Conservation (phyloP, 805 yeast genomes). For the Schizosaccharomyces cryophilus region DNA sequence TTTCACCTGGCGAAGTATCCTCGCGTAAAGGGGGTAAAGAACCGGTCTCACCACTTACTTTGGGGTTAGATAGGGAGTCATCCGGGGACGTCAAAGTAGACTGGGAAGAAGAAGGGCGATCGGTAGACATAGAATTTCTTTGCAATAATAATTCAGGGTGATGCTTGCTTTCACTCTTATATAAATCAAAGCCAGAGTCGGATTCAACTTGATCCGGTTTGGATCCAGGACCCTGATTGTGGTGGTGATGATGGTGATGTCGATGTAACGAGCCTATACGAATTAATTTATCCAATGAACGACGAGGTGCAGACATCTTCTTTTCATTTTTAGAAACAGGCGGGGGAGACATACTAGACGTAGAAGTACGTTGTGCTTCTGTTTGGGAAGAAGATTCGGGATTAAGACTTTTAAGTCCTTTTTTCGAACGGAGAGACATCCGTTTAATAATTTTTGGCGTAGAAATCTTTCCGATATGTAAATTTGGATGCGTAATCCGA, state of each 20-base stretch:
- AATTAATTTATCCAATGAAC: neutral
- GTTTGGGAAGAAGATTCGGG: no score
- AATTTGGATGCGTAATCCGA: neutral
- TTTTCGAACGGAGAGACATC: neutral
- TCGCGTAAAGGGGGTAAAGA: neutral
- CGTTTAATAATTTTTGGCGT: neutral
- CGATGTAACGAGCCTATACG: neutral
- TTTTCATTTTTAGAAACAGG: neutral
- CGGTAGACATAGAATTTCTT: neutral
- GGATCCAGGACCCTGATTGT: neutral
- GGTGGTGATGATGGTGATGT: neutral
- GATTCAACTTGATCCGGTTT: neutral
- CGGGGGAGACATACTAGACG: neutral
- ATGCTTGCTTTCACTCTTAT: neutral
- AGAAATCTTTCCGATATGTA: neutral
- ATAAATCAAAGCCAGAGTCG: neutral
- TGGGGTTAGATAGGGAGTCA: neutral
- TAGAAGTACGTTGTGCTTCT: neutral
- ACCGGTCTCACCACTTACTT: neutral
- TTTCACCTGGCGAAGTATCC: neutral
- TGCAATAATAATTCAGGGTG: neutral
- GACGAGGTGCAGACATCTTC: neutral
- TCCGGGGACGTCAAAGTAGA: neutral
- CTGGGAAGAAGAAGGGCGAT: neutral
- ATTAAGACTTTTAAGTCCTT: neutral